phyloP scores from a whole-genome alignment of 164 flowering plant genomes.

The Houttuynia cordata region DNA sequence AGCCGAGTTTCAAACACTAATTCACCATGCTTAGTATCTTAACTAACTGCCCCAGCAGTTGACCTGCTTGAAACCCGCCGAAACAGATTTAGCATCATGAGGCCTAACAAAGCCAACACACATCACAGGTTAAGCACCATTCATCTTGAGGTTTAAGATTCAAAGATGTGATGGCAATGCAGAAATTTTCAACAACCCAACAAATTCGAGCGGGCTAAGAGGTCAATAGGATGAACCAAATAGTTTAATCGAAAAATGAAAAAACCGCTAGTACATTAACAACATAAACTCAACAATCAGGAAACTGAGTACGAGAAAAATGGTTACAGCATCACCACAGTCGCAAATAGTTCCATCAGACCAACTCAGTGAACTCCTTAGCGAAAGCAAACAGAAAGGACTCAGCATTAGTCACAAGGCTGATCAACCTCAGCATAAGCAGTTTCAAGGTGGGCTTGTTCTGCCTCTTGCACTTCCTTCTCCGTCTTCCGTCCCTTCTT shows the following conservation, averaged over 20 bases:
- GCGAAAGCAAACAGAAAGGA: not conserved
- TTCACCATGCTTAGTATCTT: no score
- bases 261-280: not conserved
- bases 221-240: not conserved
- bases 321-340: not conserved
- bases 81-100: no score
- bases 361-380: not conserved
- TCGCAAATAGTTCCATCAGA: not conserved
- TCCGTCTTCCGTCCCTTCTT: conserved; percentile 98
- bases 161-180: no score
- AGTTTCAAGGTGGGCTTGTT: conserved; percentile 67
- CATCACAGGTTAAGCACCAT: no score
- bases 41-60: no score
- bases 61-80: no score
- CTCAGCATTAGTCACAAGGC: conserved; percentile 2
- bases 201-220: no score
- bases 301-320: not conserved
- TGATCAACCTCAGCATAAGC: conserved; percentile 58
- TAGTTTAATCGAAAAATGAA: not conserved
- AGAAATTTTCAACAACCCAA: no score
- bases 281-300: no score
- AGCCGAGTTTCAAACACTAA: no score
- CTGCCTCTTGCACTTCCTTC: conserved; percentile 97
- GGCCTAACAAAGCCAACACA: no score
- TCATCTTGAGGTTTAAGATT: no score